Percentiles rank a stretch among this genome's conserved stretches.
Conservation (phyloP, 805 yeast species). For the Monosporozyma yasuniensis region DNA sequence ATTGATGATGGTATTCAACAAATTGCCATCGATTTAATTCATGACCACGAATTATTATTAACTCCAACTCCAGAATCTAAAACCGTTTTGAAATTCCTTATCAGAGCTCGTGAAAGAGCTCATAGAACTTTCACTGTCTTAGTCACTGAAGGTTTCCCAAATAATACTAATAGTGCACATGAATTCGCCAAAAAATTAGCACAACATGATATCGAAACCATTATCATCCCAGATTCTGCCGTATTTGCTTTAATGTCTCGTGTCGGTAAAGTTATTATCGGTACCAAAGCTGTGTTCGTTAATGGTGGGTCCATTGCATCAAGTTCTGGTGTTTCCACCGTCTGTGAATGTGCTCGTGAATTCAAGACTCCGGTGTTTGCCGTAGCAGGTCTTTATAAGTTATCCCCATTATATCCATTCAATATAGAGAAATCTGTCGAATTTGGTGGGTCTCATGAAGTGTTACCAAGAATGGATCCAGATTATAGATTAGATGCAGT, state of each 20-base stretch:
- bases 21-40: conserved; percentile 88
- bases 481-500: conserved; percentile 42
- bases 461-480: conserved; percentile 49
- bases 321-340: conserved; percentile 84
- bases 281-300: conserved; percentile 86
- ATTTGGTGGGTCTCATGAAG: conserved; percentile 66
- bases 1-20: conserved; percentile 86
- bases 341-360: conserved; percentile 92
- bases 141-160: conserved; percentile 89
- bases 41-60: conserved; percentile 71
- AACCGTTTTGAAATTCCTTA: conserved; percentile 78
- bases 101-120: conserved; percentile 62
- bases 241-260: conserved; percentile 94
- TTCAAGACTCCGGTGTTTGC: conserved; percentile 94
- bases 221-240: conserved; percentile 86
- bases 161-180: conserved; percentile 70
- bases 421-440: conserved; percentile 76
- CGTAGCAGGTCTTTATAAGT: conserved; percentile 86
- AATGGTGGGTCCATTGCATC: conserved; percentile 91
- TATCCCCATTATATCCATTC: conserved; percentile 88
- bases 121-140: conserved; percentile 88
- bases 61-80: conserved; percentile 94
- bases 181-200: conserved; percentile 71
- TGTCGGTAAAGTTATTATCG: conserved; percentile 91
- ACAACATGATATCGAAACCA: conserved; percentile 79